phyloP scores from a whole-genome alignment of 2,329 filamentous ascomycete species.

The Aureobasidium sp. region DNA sequence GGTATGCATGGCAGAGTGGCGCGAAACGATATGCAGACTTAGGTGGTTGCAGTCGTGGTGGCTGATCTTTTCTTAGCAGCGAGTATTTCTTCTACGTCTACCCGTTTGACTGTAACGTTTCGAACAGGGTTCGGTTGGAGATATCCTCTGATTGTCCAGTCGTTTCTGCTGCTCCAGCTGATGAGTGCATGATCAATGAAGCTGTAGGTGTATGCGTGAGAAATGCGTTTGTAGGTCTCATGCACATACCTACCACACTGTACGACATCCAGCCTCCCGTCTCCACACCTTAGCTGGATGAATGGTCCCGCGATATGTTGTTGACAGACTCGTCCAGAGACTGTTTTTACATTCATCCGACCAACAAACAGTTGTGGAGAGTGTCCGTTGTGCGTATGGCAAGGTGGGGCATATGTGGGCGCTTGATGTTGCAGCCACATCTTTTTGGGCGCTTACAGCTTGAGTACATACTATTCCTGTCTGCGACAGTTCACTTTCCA shows the following conservation, averaged over 20 bases:
- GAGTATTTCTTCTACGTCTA: not conserved
- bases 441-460: conserved; percentile 10
- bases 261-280: not conserved
- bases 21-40: not conserved
- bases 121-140: not conserved
- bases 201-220: too few species aligned
- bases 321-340: not conserved
- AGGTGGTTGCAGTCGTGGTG: not conserved
- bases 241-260: not conserved
- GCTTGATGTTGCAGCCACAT: conserved; percentile 9
- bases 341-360: too few species aligned
- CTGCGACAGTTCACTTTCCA: not conserved
- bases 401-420: not conserved
- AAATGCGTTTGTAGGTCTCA: not conserved
- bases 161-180: too few species aligned
- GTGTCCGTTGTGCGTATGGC: too few species aligned
- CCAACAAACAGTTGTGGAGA: too few species aligned
- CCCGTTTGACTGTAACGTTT: not conserved
- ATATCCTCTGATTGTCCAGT: not conserved
- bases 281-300: not conserved
- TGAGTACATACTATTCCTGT: not conserved
- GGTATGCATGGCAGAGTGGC: conserved; percentile 7
- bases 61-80: conserved; percentile 11
- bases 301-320: not conserved
- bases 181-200: too few species aligned